A percentile compares a stretch with the other conserved stretches of the same genome.
These are phyloP conservation scores for Solanum chacoense DNA, from an alignment of 305 asterid genomes.

Conservation along the genomic window DNA sequence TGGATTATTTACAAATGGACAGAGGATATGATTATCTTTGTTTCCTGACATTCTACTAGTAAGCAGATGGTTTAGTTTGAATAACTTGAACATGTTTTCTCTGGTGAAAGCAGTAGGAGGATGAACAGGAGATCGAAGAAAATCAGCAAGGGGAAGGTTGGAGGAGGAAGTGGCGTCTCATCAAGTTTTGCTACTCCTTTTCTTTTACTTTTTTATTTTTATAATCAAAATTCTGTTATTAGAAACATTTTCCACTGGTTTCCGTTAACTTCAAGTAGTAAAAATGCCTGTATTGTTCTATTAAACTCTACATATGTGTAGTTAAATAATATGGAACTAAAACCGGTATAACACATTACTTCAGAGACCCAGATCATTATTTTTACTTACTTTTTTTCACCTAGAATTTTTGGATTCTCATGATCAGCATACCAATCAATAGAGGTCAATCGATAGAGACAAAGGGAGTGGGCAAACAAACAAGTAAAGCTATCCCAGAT, in stretches of 20 bases:
- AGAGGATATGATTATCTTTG: background rate
- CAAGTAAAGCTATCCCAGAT: background rate
- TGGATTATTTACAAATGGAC: background rate
- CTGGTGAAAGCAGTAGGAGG: background rate
- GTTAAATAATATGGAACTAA: background rate
- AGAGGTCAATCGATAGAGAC: constrained; percentile 1
- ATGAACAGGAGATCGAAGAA: background rate
- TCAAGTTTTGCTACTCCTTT: background rate
- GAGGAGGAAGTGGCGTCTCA: background rate
- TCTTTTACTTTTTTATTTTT: background rate
- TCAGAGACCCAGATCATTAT: background rate
- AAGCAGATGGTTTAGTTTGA: background rate
- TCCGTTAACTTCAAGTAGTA: background rate
- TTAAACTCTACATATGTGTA: background rate
- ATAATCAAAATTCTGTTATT: background rate
- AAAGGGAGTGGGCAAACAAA: background rate
- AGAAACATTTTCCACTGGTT: background rate
- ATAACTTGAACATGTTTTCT: background rate
- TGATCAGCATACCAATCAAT: background rate
- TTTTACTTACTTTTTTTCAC: background rate
- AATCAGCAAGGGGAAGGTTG: background rate
- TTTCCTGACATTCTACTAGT: background rate
- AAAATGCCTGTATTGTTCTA: background rate
- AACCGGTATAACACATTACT: background rate
- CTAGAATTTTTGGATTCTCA: background rate